These are phyloP conservation scores for Phytophthora fragariae DNA, from an alignment of 352 stramenopile genomes.

Conservation along the genomic window DNA sequence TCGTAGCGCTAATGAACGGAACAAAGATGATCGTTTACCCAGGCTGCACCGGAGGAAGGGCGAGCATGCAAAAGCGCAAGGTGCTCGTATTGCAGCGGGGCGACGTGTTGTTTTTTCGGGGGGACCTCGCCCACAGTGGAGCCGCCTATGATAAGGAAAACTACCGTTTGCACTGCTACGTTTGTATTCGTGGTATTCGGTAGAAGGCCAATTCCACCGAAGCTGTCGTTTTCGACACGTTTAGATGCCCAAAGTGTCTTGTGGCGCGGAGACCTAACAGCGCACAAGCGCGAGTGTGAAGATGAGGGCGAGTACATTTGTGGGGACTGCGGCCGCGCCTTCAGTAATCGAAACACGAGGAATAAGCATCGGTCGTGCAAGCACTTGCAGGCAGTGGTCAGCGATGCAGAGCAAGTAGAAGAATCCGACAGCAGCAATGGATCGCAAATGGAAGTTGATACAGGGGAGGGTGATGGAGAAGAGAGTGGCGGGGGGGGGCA, in stretches of 20 bases:
- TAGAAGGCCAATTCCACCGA: background rate
- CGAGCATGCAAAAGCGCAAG: background rate
- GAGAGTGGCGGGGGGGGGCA: too few species aligned
- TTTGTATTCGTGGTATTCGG: background rate
- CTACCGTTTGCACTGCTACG: background rate
- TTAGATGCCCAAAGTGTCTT: background rate
- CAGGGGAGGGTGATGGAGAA: too few species aligned
- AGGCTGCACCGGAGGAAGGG: background rate
- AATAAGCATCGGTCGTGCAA: background rate
- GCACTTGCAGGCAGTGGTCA: background rate
- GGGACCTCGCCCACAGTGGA: background rate
- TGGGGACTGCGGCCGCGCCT: background rate
- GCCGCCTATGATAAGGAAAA: background rate
- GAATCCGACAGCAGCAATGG: background rate
- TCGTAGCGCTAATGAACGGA: background rate
- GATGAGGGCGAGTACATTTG: background rate
- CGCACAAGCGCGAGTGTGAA: background rate
- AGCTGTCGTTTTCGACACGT: background rate
- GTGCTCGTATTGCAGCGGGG: background rate
- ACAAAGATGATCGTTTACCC: background rate
- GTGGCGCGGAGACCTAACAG: background rate
- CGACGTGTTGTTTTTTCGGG: background rate
- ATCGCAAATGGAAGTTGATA: background rate
- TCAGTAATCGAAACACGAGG: background rate
- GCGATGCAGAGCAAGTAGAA: background rate